Conservation (phyloP, 352 stramenopile species). For the Globisporangium takayamanum region DNA sequence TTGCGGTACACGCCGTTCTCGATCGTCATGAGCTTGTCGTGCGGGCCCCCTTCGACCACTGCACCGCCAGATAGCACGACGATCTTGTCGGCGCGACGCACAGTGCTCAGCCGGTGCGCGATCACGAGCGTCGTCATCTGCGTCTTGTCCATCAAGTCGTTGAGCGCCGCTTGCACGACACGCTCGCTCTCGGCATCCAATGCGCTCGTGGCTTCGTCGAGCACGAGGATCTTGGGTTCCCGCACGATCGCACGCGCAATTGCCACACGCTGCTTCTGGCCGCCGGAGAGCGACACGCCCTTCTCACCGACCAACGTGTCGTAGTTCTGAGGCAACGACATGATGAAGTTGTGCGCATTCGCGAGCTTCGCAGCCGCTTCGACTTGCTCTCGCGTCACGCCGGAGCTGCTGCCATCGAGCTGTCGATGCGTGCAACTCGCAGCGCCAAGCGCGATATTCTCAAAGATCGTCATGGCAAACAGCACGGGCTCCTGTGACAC, state of each 20-base stretch:
- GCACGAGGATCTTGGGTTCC: constrained; percentile 76
- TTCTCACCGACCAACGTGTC: constrained; percentile 47
- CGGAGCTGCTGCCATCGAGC: no score
- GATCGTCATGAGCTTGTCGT: constrained; percentile 42
- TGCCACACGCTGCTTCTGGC: constrained; percentile 31
- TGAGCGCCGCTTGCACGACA: constrained; percentile 70
- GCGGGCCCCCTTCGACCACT: constrained; percentile 45
- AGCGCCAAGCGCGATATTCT: constrained; percentile 69
- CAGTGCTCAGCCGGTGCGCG: constrained; percentile 87
- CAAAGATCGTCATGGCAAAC: constrained; percentile 80
- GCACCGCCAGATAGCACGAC: constrained; percentile 35
- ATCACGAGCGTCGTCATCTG: constrained; percentile 89
- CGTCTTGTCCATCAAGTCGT: constrained; percentile 35
- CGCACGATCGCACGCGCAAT: constrained; percentile 54
- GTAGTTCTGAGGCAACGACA: constrained; percentile 80
- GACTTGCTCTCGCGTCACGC: constrained; percentile 1
- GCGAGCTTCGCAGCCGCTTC: constrained; percentile 25
- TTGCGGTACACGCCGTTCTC: constrained; percentile 75
- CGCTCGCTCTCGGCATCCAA: constrained; percentile 27
- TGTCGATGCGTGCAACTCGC: constrained; percentile 23
- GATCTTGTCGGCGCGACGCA: constrained; percentile 58
- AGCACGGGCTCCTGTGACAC: constrained; percentile 86
- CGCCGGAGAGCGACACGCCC: constrained; percentile 27
- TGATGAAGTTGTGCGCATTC: constrained; percentile 60
- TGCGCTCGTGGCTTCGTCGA: constrained; percentile 18